Evolutionary conservation across 2,329 filamentous ascomycete genomes (phyloP).

Genomic region (Rutstroemia sp.): DNA sequence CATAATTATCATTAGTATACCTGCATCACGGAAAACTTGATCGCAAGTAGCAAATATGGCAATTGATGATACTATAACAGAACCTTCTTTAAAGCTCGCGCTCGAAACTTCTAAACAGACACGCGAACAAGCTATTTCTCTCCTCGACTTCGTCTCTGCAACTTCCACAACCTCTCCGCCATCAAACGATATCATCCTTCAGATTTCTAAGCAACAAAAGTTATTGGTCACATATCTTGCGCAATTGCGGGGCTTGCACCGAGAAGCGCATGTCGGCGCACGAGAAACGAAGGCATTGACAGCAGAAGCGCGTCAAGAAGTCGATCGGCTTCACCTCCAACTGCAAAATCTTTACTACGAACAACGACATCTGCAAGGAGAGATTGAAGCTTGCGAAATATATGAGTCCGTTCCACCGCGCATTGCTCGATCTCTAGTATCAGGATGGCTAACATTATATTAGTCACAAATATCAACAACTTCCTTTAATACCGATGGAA

Average conservation of each 20-base stretch:
- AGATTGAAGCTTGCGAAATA: conserved; percentile 83
- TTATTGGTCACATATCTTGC: conserved; percentile 70
- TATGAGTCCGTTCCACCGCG: conserved; percentile 63
- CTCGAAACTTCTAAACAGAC: conserved; percentile 67
- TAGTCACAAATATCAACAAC: conserved; percentile 79
- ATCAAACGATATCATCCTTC: conserved; percentile 43
- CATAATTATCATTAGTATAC: background rate
- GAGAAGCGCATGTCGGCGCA: conserved; percentile 71
- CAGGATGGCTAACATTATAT: background rate
- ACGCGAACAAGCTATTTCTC: conserved; percentile 60
- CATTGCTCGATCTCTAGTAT: background rate
- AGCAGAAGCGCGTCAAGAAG: conserved; percentile 79
- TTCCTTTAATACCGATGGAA: conserved; percentile 77
- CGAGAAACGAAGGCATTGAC: conserved; percentile 82
- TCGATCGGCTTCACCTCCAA: conserved; percentile 84
- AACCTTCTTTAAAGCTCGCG: conserved; percentile 58
- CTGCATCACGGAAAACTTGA: background rate
- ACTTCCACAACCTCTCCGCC: conserved; percentile 37
- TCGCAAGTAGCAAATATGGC: conserved; percentile 39
- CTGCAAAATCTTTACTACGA: conserved; percentile 97
- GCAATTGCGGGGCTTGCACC: conserved; percentile 74
- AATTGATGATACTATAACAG: conserved; percentile 51
- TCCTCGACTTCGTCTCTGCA: conserved; percentile 56
- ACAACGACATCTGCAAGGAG: conserved; percentile 80
- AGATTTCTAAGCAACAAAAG: conserved; percentile 71